Evolutionary conservation across 2,329 filamentous ascomycete genomes (phyloP), one percentile per base, ranked within the genome.

Genomic region (Fusarium compactum): DNA sequence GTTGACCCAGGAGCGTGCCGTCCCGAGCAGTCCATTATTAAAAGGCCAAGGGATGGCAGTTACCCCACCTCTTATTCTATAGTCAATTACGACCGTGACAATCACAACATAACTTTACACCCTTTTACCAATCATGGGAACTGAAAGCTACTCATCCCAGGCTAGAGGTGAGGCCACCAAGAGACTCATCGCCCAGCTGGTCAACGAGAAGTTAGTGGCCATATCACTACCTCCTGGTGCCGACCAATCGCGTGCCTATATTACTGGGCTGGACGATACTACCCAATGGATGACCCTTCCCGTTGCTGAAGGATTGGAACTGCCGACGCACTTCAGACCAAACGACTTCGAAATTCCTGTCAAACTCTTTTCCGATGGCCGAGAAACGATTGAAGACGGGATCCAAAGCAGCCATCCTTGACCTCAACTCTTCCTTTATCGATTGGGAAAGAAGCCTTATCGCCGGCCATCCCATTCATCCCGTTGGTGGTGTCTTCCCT

Each of bases 221-320:
- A 12, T 43, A 20, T 43, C 18, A 22, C 8, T 43, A 14, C 40
- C 15, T 20, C 2, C 12, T 4, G n/a, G 40, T 8, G 18, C 11
- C 7, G 40, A 43, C 40, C n/a, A 43, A 43, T 16, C 40, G 11
- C 40, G 40, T 14, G 40, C 40, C 11, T 6, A 20, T 12, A 12
- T 43, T 12, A 43, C 40, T 4, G 11, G 40, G 3, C n/a, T 9
- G 5, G 18, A 14, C 5, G n/a, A 22, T 6, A 43, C 18, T 7
- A 11, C 18, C 6, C 9, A 20, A 43, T 43, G 9, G 20, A 43
- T 43, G 2, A 24, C 40, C 8, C 40, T 43, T 14, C 40, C 40
- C 40, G 11, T 43, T 1, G 11, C 11, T 0, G 20, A 20, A 1
- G 11, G 9, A 0, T 12, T 7, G 18, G 9, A 7, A 5, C 7